Percentiles rank a stretch among this genome's conserved stretches.
Evolutionary conservation across 2,329 filamentous ascomycete genomes (phyloP).

Genomic region (Stachybotrys echinatus): DNA sequence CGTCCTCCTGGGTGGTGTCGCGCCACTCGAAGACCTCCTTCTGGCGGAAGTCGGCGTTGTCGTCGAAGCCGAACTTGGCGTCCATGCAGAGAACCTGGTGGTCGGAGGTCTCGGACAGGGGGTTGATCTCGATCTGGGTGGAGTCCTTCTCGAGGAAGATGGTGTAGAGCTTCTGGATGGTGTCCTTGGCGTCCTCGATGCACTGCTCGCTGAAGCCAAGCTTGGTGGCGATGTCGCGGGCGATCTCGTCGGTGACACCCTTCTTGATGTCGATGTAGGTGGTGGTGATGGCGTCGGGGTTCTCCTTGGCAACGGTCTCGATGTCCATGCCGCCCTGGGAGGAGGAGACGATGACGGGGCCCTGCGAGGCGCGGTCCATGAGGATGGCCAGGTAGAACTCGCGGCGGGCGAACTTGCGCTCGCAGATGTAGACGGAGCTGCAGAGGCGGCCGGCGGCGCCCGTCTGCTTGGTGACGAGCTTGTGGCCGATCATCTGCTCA

Average conservation of each 20-base stretch:
- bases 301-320: conserved; percentile 96
- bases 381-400: conserved; percentile 99
- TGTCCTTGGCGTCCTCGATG: conserved; percentile 89
- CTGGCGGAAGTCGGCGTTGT: conserved; percentile 98
- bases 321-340: conserved; percentile 99
- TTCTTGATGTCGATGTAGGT: conserved; percentile 90
- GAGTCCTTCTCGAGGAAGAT: conserved; percentile 98
- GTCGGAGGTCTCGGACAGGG: conserved; percentile 94
- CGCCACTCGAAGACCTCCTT: conserved; percentile 93
- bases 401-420: conserved; percentile 97
- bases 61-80: conserved; percentile 97
- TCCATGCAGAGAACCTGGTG: conserved; percentile 99
- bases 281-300: conserved; percentile 90
- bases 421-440: conserved; percentile 97
- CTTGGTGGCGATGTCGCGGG: conserved; percentile 80
- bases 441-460: conserved; percentile 89
- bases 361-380: conserved; percentile 91
- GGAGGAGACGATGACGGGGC: conserved; percentile 93
- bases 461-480: conserved; percentile 99
- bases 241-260: conserved; percentile 94
- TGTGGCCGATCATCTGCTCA: conserved; percentile 99
- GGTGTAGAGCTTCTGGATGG: conserved; percentile 98
- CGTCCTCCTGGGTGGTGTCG: conserved; percentile 91
- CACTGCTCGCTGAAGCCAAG: conserved; percentile 98
- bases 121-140: conserved; percentile 99